A percentile compares a stretch with the other conserved stretches of the same genome.
phyloP scores from a whole-genome alignment of 768 basidiomycete species.

The Agrocybe chaxingu region DNA sequence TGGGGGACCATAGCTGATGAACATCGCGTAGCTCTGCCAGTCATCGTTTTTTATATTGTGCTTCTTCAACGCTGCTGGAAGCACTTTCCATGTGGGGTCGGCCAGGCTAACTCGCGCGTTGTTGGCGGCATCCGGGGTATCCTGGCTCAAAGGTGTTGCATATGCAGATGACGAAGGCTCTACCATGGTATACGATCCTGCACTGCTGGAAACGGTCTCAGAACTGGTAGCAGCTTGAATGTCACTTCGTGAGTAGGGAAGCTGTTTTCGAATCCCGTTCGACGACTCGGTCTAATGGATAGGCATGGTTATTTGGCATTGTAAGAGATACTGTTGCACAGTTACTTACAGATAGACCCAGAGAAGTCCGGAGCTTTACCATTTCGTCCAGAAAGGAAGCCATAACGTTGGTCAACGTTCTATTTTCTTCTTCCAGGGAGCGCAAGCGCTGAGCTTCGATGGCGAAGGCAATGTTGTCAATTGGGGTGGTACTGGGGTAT shows the following conservation, averaged over 20 bases:
- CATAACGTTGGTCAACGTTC: constrained; percentile 56
- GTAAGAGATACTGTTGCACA: not conserved
- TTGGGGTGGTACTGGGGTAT: constrained; percentile 4
- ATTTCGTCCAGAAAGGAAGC: constrained; percentile 65
- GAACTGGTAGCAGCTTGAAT: constrained; percentile 1
- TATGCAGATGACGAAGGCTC: constrained; percentile 26
- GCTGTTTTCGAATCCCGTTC: constrained; percentile 21
- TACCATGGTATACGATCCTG: constrained; percentile 10
- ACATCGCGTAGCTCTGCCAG: constrained; percentile 98
- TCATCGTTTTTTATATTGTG: constrained; percentile 96
- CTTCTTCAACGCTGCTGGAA: constrained; percentile 97
- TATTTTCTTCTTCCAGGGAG: constrained; percentile 73
- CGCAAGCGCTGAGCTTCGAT: constrained; percentile 61
- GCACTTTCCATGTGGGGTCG: constrained; percentile 96
- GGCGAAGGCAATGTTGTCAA: not conserved
- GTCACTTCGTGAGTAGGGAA: constrained; percentile 7
- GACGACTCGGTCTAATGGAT: constrained; percentile 11
- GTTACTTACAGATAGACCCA: constrained; percentile 33
- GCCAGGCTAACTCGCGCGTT: constrained; percentile 94
- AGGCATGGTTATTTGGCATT: not conserved
- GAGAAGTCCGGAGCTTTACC: constrained; percentile 31
- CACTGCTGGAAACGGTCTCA: not conserved
- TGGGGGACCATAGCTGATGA: constrained; percentile 92
- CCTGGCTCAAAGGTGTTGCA: constrained; percentile 48
- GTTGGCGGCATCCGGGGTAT: constrained; percentile 69